phyloP scores from a whole-genome alignment of 2,329 filamentous ascomycete species.

The Ustulina deusta region DNA sequence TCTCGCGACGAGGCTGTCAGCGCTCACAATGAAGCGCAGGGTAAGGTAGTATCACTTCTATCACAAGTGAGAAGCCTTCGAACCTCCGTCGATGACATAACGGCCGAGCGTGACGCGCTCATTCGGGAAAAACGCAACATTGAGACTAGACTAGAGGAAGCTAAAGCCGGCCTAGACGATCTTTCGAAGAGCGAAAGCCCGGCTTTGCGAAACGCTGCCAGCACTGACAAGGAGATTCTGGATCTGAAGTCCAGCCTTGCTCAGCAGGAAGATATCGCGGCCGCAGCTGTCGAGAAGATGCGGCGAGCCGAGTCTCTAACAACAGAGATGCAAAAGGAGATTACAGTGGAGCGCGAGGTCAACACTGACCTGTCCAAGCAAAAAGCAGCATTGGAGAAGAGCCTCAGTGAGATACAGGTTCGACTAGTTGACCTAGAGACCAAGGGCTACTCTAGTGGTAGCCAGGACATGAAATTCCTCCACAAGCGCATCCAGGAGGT shows the following conservation, averaged over 20 bases:
- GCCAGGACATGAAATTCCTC: conserved; percentile 94
- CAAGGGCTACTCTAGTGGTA: conserved; percentile 94
- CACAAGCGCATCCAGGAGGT: conserved; percentile 96
- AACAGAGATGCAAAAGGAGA: conserved; percentile 92
- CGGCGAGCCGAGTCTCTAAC: conserved; percentile 88
- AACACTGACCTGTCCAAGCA: conserved; percentile 87
- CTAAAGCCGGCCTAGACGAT: conserved; percentile 88
- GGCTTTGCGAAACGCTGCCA: conserved; percentile 88
- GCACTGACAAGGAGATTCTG: conserved; percentile 87
- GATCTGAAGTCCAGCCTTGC: conserved; percentile 90
- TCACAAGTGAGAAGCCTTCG: conserved; percentile 89
- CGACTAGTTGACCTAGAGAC: conserved; percentile 93
- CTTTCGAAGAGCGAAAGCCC: conserved; percentile 87
- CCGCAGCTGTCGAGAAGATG: conserved; percentile 97
- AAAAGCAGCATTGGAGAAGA: conserved; percentile 90
- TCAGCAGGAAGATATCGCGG: conserved; percentile 92
- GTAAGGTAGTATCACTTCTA: conserved; percentile 89
- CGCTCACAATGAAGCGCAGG: conserved; percentile 94
- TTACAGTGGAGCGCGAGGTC: conserved; percentile 84
- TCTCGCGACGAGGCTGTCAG: conserved; percentile 94
- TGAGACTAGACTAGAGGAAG: conserved; percentile 86
- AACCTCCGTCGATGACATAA: conserved; percentile 85
- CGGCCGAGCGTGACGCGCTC: conserved; percentile 85
- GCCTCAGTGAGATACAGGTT: conserved; percentile 88
- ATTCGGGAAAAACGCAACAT: conserved; percentile 90